phyloP scores from a whole-genome alignment of 2,329 filamentous ascomycete species.

The Diaporthe capsici region DNA sequence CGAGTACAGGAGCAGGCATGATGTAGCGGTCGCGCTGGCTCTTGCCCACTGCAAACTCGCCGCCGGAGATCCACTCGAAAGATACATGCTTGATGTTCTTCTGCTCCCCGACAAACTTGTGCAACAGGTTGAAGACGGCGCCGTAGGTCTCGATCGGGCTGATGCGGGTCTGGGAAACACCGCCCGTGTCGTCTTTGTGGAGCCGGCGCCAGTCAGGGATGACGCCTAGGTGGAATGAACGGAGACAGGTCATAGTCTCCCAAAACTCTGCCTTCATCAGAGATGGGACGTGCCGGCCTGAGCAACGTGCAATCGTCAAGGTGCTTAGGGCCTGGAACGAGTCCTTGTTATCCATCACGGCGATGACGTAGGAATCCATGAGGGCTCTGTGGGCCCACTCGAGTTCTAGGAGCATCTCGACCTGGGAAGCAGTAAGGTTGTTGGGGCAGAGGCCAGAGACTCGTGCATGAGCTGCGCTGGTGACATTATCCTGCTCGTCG shows the following conservation, averaged over 20 bases:
- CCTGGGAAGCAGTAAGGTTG: slow-evolving; percentile 72
- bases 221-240: slow-evolving; percentile 70
- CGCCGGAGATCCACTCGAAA: slow-evolving; percentile 77
- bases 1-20: slow-evolving; percentile 71
- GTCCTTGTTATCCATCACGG: slow-evolving; percentile 71
- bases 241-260: slow-evolving; percentile 68
- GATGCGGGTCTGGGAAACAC: slow-evolving; percentile 53
- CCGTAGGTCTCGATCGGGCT: slow-evolving; percentile 65
- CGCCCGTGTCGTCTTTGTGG: slow-evolving; percentile 64
- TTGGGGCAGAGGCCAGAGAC: slow-evolving; percentile 53
- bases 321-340: slow-evolving; percentile 69
- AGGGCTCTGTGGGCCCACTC: slow-evolving; percentile 79
- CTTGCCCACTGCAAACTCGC: slow-evolving; percentile 74
- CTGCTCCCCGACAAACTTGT: slow-evolving; percentile 61
- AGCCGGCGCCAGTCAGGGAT: slow-evolving; percentile 77
- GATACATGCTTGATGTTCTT: slow-evolving; percentile 69
- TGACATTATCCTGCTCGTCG: not conserved
- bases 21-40: slow-evolving; percentile 74
- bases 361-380: slow-evolving; percentile 76
- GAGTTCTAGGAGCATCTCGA: slow-evolving; percentile 77
- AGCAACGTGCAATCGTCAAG: slow-evolving; percentile 75
- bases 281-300: slow-evolving; percentile 70
- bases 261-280: slow-evolving; percentile 73
- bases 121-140: slow-evolving; percentile 67
- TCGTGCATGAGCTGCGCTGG: slow-evolving; percentile 45